Evolutionary conservation across 1,139 yeast species (phyloP), one percentile per base, ranked within the genome.

Genomic region (Candida glucosophila): DNA sequence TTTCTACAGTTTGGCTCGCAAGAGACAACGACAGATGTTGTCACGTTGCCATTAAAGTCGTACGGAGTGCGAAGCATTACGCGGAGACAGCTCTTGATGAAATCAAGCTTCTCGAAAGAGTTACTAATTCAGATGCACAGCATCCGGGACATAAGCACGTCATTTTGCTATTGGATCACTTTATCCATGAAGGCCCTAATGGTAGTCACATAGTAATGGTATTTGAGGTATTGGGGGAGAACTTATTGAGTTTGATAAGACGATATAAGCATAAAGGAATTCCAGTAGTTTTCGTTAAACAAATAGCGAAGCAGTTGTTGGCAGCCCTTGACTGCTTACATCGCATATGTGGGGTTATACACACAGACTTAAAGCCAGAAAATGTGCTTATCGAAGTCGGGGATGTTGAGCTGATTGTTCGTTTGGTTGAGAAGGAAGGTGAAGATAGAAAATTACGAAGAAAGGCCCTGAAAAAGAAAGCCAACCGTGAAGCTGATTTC

Each of bases 321-420:
- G 60, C 78, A 12, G 85, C 90, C 0, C 58, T 82, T 35, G 94
- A 85, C 50, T 83, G 79, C 46, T 56, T 85, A 36, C 95, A 85
- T 47, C 58, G 90, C 23, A 77, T 71, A 39, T 81, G 94, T 52
- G 95, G 94, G n/a, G 77, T 85, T 18, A 80, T 85, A 32, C 95
- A 85, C 52, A 85, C 95, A 0, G 95, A 85, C 45, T 60, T 85
- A 34, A 85, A 85, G 50, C 95, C 95, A 0, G 95, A 85, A 48
- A 85, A 85, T 47, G 79, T 85, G n/a, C 56, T 85, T 35, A 67
- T 83, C 25, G 86, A 80, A 43, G 77, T 83, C 32, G 79, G 77
- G 20, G 85, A 82, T 40, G 88, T 79, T 17, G 86, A 79, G 41
- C 70, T 66, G 32, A 69, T 81, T 37, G 76, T 82, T 15, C 54